Evolutionary conservation across 164 flowering plant species (phyloP).

Genomic region (Macadamia tetraphylla): DNA sequence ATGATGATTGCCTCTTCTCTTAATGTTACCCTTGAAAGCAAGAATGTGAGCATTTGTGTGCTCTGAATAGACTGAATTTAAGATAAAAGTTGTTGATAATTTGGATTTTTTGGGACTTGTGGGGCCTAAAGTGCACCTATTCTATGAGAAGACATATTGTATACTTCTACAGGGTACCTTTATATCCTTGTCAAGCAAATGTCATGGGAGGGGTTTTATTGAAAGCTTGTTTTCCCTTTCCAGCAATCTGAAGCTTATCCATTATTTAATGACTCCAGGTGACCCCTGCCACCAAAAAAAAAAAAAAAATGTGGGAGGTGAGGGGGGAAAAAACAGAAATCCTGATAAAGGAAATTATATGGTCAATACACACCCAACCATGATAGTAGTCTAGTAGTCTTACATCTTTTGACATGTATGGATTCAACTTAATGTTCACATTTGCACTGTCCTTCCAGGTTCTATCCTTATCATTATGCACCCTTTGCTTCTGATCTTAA

Average conservation of each 20-base stretch:
- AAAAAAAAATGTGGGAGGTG: too few species aligned
- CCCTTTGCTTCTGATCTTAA: constrained; percentile 99
- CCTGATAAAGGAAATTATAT: neutral
- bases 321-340: too few species aligned
- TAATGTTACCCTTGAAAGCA: too few species aligned
- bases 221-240: neutral
- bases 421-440: neutral
- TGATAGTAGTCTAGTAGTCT: neutral
- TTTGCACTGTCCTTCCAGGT: constrained; percentile 38
- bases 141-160: too few species aligned
- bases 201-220: neutral
- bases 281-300: too few species aligned
- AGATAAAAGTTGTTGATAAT: too few species aligned
- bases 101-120: too few species aligned
- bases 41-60: too few species aligned
- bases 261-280: neutral
- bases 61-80: too few species aligned
- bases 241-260: neutral
- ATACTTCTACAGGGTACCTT: too few species aligned
- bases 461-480: constrained; percentile 97
- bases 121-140: too few species aligned
- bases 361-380: neutral
- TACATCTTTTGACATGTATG: neutral
- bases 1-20: neutral
- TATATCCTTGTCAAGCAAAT: too few species aligned